Base-by-base conservation (phyloP, 108 stramenopile genomes). In the Conticribra guillardii region DNA sequence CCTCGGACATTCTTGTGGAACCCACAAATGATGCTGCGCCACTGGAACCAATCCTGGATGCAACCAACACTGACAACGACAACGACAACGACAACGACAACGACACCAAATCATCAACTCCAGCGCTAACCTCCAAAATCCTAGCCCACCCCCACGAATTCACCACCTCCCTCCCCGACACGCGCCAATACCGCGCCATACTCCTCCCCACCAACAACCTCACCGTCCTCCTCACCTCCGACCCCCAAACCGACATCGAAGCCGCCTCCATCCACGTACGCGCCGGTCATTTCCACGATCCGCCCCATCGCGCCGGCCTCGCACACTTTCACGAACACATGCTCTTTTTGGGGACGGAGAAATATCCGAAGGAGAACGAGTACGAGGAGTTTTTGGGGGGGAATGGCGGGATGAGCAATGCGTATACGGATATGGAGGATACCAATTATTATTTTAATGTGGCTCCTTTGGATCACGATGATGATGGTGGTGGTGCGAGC, bases 371-470 rank as follows among this genome's bases (percentile, higher is more conserved):
- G 27, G 98, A 97, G 67, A 82, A 96, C 57, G 96, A 90, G 55
- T 99, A 91, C 67, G 89, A 93, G 67, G 76, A 82, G 23, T 99
- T 83, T 69, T 69, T 99, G 16, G 83, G 78, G 27, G 78, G 69
- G 49, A 79, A 96, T 66, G 97, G 97, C 11, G 99, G 99, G 1
- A 82, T 66, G 61, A 82, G 81, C 62, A 99, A 99, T 80, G 99
- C 99, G 11, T 99, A 91, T 82, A 99, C 99, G 3, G 92, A 89
- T 54, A 87, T 91, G 89, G 92, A 91, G 58, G 93, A 94, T 82
- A 98, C 99, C 53, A 94, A 96, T 72, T 99, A 97, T 74, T 97
- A 97, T 69, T 98, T 98, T 61, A 88, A 91, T 69, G 93, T 98
- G 7, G 77, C 84, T 34, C 75, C 80, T 0, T 50, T 80, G 45